Evolutionary conservation across 1,284 basidiomycete genomes (phyloP).

Genomic region (Tremellales sp.): DNA sequence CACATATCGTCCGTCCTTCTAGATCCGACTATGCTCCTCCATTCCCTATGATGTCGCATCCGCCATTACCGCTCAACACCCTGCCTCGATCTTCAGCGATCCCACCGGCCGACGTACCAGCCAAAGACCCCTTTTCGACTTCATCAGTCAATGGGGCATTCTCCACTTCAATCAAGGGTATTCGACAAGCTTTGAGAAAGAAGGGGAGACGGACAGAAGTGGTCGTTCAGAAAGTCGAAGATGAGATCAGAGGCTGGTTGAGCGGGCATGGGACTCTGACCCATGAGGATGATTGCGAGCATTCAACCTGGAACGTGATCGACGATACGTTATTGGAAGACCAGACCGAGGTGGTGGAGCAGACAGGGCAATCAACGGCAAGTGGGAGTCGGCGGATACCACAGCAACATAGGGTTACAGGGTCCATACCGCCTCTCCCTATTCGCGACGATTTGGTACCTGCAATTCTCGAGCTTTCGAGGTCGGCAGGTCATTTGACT

Average conservation of each 20-base stretch:
- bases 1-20: conserved; percentile 35
- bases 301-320: conserved; percentile 26
- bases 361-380: neutral
- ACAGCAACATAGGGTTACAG: conserved; percentile 21
- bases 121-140: conserved; percentile 19
- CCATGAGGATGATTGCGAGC: conserved; percentile 3
- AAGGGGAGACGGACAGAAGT: conserved; percentile 37
- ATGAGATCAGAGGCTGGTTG: conserved; percentile 36
- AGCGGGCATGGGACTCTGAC: conserved; percentile 19
- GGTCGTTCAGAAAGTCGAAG: conserved; percentile 34
- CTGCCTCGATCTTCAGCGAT: conserved; percentile 25
- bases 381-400: conserved; percentile 21
- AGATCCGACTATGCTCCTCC: conserved; percentile 36
- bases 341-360: neutral
- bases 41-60: conserved; percentile 36
- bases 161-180: conserved; percentile 43
- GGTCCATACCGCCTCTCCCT: conserved; percentile 23
- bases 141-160: conserved; percentile 36
- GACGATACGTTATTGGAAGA: conserved; percentile 26
- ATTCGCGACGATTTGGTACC: conserved; percentile 8
- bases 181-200: conserved; percentile 36
- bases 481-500: conserved; percentile 42
- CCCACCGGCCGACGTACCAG: conserved; percentile 10
- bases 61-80: conserved; percentile 28
- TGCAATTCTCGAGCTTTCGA: conserved; percentile 40